Evolutionary conservation across 345 rosid species (phyloP), one percentile per base, ranked within the genome.

Genomic region (Citrus reticulata): DNA sequence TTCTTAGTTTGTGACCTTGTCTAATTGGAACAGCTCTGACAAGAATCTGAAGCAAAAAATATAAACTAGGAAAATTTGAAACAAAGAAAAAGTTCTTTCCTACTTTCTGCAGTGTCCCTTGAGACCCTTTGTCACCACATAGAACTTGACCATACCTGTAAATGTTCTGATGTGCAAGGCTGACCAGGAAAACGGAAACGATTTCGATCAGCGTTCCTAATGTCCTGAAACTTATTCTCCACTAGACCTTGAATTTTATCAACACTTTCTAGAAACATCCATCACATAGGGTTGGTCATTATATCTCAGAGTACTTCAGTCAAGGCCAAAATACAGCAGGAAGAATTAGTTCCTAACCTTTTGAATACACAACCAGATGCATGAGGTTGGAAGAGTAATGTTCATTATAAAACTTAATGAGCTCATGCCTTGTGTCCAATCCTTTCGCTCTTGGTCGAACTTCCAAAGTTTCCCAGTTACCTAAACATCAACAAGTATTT

Each of bases 301-400:
- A 59, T 58, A 34, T 35, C 16, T 55, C 79, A 35, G 83, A 57
- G 51, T 64, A 67, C 63, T 16, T 60, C 62, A 8, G 58, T 27
- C 19, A 7, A 60, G 54, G 27, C 34, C 69, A 63, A 32, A 35
- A 60, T 30, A 68, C 29, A 69, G 68, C 35, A 78, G 14, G 35
- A 66, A 72, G 71, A 58, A 58, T 73, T 32, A 68, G 67, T 46
- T 60, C 81, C 88, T 58, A 79, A 92, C 98, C 99, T 86, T 92
- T 93, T 78, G 91, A 85, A 81, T 95, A 95, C 49, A 93, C 88
- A 74, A 92, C 97, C 64, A 95, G 88, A 84, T 90, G 90, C 98
- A 95, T 95, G 58, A 91, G 88, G 86, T 91, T 95, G 77, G 99
- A 92, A 20, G 99, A 95, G 88, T 95, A 95, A 71, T 93, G 78